Base-by-base conservation (phyloP, 1,284 basidiomycete species). In the Schizophyllum commune region DNA sequence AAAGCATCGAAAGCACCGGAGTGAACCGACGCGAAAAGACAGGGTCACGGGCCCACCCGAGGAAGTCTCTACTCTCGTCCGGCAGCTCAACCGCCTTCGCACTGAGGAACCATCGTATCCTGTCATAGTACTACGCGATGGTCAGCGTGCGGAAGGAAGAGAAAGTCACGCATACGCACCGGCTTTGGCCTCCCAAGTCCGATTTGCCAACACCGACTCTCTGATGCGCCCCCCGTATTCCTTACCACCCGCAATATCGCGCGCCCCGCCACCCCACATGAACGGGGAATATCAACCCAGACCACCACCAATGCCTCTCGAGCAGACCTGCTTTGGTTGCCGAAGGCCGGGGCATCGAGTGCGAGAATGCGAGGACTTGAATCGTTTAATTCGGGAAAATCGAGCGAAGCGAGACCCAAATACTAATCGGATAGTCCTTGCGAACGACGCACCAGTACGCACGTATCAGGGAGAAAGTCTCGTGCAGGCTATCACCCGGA, bases 101-200 rank as follows among this genome's bases (percentile, higher is more conserved):
- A 0, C 62, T 0, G 58, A 63, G 7, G 65, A 65, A 8, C 59
- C 61, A 0, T 60, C 62, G 8, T 65, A 65, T n/a, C 52, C 63
- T 0, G 60, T 61, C 0, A 52, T 58, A 0, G 62, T 60, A n/a
- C 64, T 62, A 15, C 61, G 59, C 21, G 56, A 59, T 0, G 58
- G 61, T 57, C 39, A 55, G 0, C 13, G 61, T 34, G 65, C 62
- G 20, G 11, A 22, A 1, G 11, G 32, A 13, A 63, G 65, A 13
- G 17, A 47, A 4, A 63, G 51, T 0, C 57, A n/a, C 1, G 56
- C n/a, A n/a, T n/a, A n/a, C n/a, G n/a, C n/a, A n/a, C n/a, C n/a
- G n/a, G n/a, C n/a, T n/a, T n/a, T n/a, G n/a, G n/a, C n/a, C n/a
- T n/a, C n/a, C n/a, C n/a, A n/a, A n/a, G n/a, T n/a, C n/a, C n/a